phyloP scores from a whole-genome alignment of 176 grass and related monocot genomes.

The Oryza nivara region DNA sequence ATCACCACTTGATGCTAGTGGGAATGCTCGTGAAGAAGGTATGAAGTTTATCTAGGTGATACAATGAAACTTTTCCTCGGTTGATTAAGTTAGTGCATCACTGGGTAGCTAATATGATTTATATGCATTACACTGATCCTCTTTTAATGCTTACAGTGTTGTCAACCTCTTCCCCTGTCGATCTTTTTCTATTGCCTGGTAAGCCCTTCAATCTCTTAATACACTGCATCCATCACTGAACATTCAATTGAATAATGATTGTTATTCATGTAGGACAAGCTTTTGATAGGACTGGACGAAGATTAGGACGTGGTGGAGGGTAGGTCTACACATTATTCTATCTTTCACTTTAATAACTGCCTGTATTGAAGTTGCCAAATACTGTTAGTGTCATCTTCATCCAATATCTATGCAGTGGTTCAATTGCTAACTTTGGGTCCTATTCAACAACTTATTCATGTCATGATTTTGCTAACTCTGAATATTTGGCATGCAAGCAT shows the following conservation, averaged over 20 bases:
- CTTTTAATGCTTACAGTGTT: constrained; percentile 67
- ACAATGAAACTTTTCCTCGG: background rate
- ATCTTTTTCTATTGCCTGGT: constrained; percentile 86
- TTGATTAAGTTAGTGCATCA: background rate
- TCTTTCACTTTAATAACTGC: background rate
- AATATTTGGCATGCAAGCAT: background rate
- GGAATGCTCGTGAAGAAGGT: constrained; percentile 77
- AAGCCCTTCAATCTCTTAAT: constrained; percentile 11
- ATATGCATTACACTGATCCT: constrained; percentile 25
- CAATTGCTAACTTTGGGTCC: constrained; percentile 15
- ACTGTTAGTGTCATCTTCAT: constrained; percentile 7
- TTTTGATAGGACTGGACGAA: constrained; percentile 87
- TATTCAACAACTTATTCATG: background rate
- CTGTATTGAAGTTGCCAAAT: constrained; percentile 31
- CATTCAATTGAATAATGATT: background rate
- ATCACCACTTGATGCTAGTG: constrained; percentile 60
- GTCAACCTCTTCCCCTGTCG: constrained; percentile 66
- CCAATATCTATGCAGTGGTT: background rate
- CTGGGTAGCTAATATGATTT: constrained; percentile 5
- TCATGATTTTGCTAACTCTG: background rate
- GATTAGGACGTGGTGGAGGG: constrained; percentile 95
- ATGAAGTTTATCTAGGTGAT: constrained; percentile 32
- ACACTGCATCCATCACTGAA: background rate
- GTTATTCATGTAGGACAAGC: constrained; percentile 69
- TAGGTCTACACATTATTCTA: constrained; percentile 41